Evolutionary conservation across 257 asterid species (phyloP).

Genomic region (Ligustrum vulgare): DNA sequence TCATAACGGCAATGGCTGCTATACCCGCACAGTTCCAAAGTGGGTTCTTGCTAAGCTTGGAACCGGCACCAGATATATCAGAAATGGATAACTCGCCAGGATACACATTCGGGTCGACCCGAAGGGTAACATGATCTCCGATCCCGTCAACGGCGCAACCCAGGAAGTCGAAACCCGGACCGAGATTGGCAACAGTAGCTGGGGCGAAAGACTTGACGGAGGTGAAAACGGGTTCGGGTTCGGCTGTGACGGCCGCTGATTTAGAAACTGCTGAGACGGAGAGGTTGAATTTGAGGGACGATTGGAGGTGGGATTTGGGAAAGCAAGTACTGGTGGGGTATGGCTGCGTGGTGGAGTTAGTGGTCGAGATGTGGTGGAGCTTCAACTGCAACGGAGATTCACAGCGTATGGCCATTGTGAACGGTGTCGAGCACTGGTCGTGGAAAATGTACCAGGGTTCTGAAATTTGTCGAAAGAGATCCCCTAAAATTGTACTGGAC

Average conservation of each 20-base stretch:
- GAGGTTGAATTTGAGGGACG: conserved; percentile 24
- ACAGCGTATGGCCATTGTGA: conserved; percentile 30
- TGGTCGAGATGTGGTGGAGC: conserved; percentile 18
- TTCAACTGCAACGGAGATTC: conserved; percentile 21
- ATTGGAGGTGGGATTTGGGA: background rate
- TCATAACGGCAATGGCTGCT: conserved; percentile 79
- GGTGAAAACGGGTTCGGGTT: conserved; percentile 64
- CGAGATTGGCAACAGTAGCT: conserved; percentile 83
- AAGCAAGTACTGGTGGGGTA: background rate
- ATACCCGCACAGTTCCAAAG: conserved; percentile 91
- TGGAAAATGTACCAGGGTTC: background rate
- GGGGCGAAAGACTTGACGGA: conserved; percentile 81
- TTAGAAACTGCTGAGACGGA: conserved; percentile 25
- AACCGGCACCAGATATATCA: conserved; percentile 65
- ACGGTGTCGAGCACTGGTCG: background rate
- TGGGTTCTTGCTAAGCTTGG: conserved; percentile 66
- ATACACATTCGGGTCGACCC: conserved; percentile 54
- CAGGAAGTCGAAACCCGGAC: conserved; percentile 86
- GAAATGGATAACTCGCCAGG: conserved; percentile 73
- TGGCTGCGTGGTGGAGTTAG: conserved; percentile 17
- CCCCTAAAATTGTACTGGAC: background rate
- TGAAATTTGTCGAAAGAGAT: background rate
- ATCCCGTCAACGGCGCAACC: conserved; percentile 91
- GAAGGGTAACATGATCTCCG: conserved; percentile 67
- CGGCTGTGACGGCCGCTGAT: conserved; percentile 27